A percentile compares a stretch with the other conserved stretches of the same genome.
phyloP scores from a whole-genome alignment of 345 rosid genomes.

The Citrus trifoliata region DNA sequence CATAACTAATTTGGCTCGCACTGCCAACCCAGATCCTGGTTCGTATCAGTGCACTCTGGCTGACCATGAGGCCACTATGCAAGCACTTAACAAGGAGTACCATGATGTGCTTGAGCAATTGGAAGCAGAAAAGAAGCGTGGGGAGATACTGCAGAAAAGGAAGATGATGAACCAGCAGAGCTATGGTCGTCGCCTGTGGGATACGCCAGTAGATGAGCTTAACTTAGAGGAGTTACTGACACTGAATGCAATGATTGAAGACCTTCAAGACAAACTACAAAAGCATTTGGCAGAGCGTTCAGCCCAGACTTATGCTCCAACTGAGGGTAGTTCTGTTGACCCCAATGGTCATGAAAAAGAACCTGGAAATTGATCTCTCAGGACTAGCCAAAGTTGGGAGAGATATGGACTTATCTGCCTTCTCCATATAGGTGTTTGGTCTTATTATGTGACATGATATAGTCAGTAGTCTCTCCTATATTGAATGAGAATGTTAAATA shows the following conservation, averaged over 20 bases:
- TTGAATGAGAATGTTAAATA: not conserved
- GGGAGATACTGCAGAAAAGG: not conserved
- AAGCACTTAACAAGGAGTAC: conserved; percentile 7
- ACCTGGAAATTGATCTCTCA: not conserved
- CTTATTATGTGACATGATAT: not conserved
- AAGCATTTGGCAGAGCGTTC: not conserved
- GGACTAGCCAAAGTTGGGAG: not conserved
- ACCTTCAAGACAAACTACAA: not conserved
- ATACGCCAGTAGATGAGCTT: conserved; percentile 13
- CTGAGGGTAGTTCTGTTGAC: not conserved
- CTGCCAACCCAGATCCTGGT: not conserved
- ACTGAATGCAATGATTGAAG: not conserved
- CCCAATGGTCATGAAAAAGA: not conserved
- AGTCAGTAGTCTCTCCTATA: not conserved
- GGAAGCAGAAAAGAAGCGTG: conserved; percentile 8
- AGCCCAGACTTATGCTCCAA: not conserved
- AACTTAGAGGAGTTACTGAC: not conserved
- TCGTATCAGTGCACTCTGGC: not conserved
- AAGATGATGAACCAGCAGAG: not conserved
- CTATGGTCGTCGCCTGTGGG: not conserved
- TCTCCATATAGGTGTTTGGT: not conserved
- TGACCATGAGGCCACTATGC: conserved; percentile 1
- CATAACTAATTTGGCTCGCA: not conserved
- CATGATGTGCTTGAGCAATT: not conserved
- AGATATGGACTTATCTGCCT: not conserved